A percentile compares a stretch with the other conserved stretches of the same genome.
These are phyloP conservation scores for Mycena galericulata DNA, from an alignment of 768 basidiomycete genomes.

Conservation along the genomic window DNA sequence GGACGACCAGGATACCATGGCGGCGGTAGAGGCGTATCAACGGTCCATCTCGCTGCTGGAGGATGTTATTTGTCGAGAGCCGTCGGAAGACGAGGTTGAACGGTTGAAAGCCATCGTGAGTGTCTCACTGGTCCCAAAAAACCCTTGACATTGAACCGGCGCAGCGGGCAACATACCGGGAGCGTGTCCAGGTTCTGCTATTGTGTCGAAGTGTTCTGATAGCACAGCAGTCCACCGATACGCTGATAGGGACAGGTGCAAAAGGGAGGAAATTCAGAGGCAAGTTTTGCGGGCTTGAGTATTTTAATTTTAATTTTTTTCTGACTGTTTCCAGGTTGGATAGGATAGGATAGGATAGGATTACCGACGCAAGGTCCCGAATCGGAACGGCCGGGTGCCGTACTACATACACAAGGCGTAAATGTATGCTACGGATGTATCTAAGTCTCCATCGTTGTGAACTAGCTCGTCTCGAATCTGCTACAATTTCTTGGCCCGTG, in stretches of 20 bases:
- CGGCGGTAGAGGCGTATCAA: conserved; percentile 26
- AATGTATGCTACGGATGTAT: too few relatives aligned
- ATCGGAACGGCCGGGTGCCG: too few relatives aligned
- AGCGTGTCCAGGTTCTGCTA: conserved; percentile 23
- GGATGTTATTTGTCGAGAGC: conserved; percentile 19
- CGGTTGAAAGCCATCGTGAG: conserved; percentile 20
- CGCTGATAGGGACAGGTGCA: not conserved
- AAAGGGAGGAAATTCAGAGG: conserved; percentile 16
- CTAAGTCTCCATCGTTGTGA: too few relatives aligned
- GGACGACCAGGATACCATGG: conserved; percentile 27
- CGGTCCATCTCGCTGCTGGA: conserved; percentile 25
- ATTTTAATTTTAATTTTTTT: not conserved
- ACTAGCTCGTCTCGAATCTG: too few relatives aligned
- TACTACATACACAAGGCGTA: too few relatives aligned
- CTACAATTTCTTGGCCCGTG: too few relatives aligned
- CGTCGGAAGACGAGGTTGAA: conserved; percentile 1
- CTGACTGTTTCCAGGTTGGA: not conserved
- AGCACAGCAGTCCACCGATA: conserved; percentile 17
- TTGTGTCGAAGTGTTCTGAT: conserved; percentile 23
- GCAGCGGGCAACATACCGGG: conserved; percentile 25
- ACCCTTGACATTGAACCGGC: not conserved
- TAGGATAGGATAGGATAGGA: too few relatives aligned
- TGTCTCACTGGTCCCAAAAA: not conserved
- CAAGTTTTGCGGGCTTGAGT: not conserved
- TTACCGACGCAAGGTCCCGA: too few relatives aligned